phyloP scores from a whole-genome alignment of 1,284 basidiomycete species.

The Ustilago shanxiensis region DNA sequence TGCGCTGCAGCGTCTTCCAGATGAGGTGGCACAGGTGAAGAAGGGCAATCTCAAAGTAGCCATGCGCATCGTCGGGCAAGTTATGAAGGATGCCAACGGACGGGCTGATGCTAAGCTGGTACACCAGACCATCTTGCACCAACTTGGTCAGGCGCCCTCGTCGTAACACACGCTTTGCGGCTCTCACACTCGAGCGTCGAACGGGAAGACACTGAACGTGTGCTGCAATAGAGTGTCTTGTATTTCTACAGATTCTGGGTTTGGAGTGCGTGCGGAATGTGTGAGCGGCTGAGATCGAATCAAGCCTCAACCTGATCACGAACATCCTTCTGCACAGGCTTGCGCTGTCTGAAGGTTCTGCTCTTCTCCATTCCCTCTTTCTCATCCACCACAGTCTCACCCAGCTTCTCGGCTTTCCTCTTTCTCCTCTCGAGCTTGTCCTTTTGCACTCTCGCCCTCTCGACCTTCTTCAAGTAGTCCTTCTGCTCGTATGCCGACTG shows the following conservation, averaged over 20 bases:
- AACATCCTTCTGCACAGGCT: constrained; percentile 61
- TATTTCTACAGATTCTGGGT: neutral
- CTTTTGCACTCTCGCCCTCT: constrained; percentile 88
- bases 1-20: constrained; percentile 79
- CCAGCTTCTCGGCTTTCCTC: constrained; percentile 39
- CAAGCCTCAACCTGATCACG: constrained; percentile 51
- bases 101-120: constrained; percentile 76
- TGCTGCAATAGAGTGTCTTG: neutral
- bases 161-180: neutral
- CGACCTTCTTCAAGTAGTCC: constrained; percentile 94
- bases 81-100: constrained; percentile 87
- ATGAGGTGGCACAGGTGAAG: constrained; percentile 79
- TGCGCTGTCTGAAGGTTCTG: constrained; percentile 63
- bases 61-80: constrained; percentile 87
- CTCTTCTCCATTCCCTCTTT: constrained; percentile 39
- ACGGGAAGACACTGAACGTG: neutral
- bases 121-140: constrained; percentile 38
- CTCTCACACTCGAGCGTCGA: neutral
- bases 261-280: neutral
- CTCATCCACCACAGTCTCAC: constrained; percentile 22
- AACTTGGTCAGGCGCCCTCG: constrained; percentile 20
- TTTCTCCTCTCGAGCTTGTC: constrained; percentile 80
- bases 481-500: constrained; percentile 89
- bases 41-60: constrained; percentile 84
- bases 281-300: neutral